These are phyloP conservation scores for Botrytis byssoidea DNA, from an alignment of 2,329 filamentous ascomycete genomes.

Conservation along the genomic window DNA sequence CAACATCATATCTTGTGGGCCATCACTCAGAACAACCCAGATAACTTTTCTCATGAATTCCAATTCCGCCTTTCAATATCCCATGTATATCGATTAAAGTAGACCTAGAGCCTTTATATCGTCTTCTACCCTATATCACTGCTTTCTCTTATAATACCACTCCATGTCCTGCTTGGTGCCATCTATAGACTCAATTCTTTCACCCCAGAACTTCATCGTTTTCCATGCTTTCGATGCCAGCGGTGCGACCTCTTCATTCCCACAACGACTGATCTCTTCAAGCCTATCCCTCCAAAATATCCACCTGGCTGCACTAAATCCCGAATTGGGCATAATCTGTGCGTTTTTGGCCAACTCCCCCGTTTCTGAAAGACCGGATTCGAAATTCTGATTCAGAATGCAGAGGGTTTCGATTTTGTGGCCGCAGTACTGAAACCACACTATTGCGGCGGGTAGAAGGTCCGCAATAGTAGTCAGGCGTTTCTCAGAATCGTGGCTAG, in stretches of 20 bases:
- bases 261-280: neutral
- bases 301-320: neutral
- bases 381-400: neutral
- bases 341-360: neutral
- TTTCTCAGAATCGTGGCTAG: neutral
- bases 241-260: neutral
- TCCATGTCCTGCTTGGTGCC: neutral
- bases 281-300: neutral
- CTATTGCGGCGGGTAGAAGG: neutral
- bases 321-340: neutral
- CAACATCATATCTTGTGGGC: too few species aligned
- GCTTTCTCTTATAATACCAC: neutral
- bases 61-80: neutral
- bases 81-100: neutral
- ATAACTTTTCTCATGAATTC: neutral
- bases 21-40: neutral
- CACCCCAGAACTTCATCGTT: neutral
- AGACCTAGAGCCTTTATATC: neutral
- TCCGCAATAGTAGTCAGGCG: accelerated
- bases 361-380: neutral
- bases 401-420: neutral
- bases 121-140: neutral
- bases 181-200: neutral
- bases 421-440: neutral
- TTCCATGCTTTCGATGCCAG: neutral